phyloP scores from a whole-genome alignment of 306 rosid genomes.

The Coriaria nepalensis region DNA sequence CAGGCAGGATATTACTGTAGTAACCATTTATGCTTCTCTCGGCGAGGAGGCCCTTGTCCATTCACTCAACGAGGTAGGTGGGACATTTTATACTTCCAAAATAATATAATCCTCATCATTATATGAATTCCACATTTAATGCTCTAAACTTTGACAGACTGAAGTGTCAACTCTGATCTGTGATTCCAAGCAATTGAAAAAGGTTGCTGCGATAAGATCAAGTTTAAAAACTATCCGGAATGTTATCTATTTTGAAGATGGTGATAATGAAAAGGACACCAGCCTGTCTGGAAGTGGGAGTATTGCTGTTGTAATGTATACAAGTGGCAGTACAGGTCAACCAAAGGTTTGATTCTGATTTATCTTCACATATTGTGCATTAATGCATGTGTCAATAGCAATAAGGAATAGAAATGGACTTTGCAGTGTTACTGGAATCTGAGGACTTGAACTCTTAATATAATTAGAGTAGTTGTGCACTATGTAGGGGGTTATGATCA shows the following conservation, averaged over 20 bases:
- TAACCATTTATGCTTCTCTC: constrained; percentile 80
- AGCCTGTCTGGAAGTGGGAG: constrained; percentile 23
- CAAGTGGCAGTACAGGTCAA: constrained; percentile 90
- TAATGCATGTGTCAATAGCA: background rate
- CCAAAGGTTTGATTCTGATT: constrained; percentile 62
- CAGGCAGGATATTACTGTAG: constrained; percentile 66
- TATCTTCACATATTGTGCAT: constrained; percentile 2
- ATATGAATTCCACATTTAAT: constrained; percentile 21
- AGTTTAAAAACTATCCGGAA: constrained; percentile 39
- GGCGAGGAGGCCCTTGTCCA: constrained; percentile 89
- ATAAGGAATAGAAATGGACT: too few species aligned
- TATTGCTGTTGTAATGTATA: constrained; percentile 78
- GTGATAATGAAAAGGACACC: constrained; percentile 28
- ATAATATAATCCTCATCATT: constrained; percentile 1
- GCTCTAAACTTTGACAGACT: constrained; percentile 46
- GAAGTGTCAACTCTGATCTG: constrained; percentile 67
- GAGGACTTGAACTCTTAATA: background rate
- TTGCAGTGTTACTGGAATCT: too few species aligned
- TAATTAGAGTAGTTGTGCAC: constrained; percentile 5
- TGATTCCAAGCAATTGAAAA: constrained; percentile 64
- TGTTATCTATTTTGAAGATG: constrained; percentile 66
- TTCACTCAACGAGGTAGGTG: constrained; percentile 77
- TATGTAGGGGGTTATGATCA: constrained; percentile 86
- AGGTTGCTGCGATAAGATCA: constrained; percentile 52
- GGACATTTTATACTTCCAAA: constrained; percentile 10